Evolutionary conservation across 345 rosid species (phyloP).

Genomic region (Citrus sinensis): DNA sequence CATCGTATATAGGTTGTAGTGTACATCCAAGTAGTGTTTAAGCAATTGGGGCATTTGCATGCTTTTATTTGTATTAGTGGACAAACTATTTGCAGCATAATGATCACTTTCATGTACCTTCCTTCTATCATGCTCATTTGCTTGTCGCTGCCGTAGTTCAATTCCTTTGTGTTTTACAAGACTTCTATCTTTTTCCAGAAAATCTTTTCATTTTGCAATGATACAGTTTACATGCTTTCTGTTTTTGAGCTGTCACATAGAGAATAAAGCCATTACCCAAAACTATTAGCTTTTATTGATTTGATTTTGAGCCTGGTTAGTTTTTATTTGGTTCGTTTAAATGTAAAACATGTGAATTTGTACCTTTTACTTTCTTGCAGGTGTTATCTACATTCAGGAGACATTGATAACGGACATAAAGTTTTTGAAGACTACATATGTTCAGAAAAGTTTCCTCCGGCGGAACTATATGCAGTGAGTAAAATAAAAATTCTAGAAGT

Average conservation of each 20-base stretch:
- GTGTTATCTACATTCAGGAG: slow-evolving; percentile 76
- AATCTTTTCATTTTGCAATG: neutral
- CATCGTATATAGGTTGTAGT: neutral
- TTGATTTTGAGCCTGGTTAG: neutral
- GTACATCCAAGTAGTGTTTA: neutral
- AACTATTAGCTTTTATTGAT: neutral
- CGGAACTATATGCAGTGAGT: slow-evolving; percentile 74
- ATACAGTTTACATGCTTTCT: neutral
- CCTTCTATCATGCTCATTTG: neutral
- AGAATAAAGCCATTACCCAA: neutral
- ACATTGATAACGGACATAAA: slow-evolving; percentile 65
- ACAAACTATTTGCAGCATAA: neutral
- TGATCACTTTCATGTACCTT: neutral
- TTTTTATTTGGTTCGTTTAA: slow-evolving; percentile 9
- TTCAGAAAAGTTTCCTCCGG: slow-evolving; percentile 40
- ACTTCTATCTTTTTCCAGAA: neutral
- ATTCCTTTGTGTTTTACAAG: neutral
- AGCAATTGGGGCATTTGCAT: neutral
- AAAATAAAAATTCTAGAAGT: neutral
- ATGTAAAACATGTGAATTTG: neutral
- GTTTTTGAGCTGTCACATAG: neutral
- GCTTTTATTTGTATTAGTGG: neutral
- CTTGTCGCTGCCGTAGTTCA: neutral
- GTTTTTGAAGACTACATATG: slow-evolving; percentile 55
- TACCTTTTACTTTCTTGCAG: slow-evolving; percentile 30